Base-by-base conservation (phyloP, 306 rosid genomes). In the Malus fusca region DNA sequence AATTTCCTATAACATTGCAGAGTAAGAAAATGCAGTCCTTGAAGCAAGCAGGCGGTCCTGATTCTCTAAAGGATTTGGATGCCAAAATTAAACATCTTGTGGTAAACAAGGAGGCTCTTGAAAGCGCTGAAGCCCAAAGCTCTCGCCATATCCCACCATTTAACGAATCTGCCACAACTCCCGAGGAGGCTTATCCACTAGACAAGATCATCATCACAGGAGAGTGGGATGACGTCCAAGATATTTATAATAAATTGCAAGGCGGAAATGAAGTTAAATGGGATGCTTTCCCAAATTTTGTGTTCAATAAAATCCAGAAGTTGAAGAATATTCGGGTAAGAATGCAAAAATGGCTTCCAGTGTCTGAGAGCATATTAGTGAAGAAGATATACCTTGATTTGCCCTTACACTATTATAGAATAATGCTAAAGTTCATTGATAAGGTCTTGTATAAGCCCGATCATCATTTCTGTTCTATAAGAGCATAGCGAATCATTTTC, bases 171-270 rank as follows among this genome's bases (percentile, higher is more conserved):
- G 97, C 99, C 11, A 83, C 97, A 19, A 81, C 90, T 19, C 89
- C 96, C 59, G 84, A 85, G 75, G 88, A 84, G 84, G 97, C 89
- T 79, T 95, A 88, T 83, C 82, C 92, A 46, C 76, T 92, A 79
- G 93, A 90, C 69, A 78, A 88, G 88, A 95, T 95, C 78, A 92
- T 92, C 68, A 82, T 85, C 67, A 66, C 66, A 60, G 90, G 85
- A 78, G 99, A 95, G 77, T 89, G 96, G 97, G 80, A 35, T 80
- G 78, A 69, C 78, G 92, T 95, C 53, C 84, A 80, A 77, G 97
- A 92, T 87, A 76, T 95, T 78, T 89, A 81, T 76, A 2, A 80
- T 33, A 80, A 52, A 61, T 73, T 83, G 85, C 84, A 75, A 25
- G 73, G 5, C 60, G 85, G 58, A 75, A 30, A 68, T 66, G 87